Base-by-base conservation (phyloP, 805 yeast genomes). In the Monosporozyma yasuniensis region DNA sequence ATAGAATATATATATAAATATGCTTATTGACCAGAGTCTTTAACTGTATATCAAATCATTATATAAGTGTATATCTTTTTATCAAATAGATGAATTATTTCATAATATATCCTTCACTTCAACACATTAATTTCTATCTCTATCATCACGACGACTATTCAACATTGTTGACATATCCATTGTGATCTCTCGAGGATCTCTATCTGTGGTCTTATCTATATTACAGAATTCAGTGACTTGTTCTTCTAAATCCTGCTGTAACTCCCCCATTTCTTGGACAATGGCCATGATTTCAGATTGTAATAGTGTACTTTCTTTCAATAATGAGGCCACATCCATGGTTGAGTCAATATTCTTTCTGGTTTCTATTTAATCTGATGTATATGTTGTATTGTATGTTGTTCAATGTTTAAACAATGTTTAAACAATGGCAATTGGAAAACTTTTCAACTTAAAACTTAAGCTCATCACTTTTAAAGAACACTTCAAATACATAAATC, bases 221-320 rank as follows among this genome's bases (percentile, higher is more conserved):
- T 39, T 39, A 21, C 42, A 39, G 12, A 39, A 39, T 21, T 39
- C 42, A 39, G 42, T 39, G 3, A 39, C 42, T 12, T 39, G 16
- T 39, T 39, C 25, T 39, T 39, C 42, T 21, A 39, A 39, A 10
- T 39, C 42, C 27, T 21, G 42, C 8, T 39, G 42, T 21, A 19
- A 47, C 12, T 51, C 52, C 16, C 52, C 53, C 19, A 62, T 50
- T 21, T 56, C 50, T 3, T 50, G 52, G 42, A 60, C 61, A 1
- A 56, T 50, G 16, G 34, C 34, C 16, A 52, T 52, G 5, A 65
- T 63, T 25, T 63, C 68, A 12, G 49, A 39, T 46, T 65, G 69
- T 34, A 65, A 56, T 21, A 18, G 10, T 32, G 44, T 47, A 5
- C 51, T 34, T 28, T 49, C 38, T 11, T 32, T 18, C 8, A 48